Evolutionary conservation across 352 stramenopile genomes (phyloP).

Genomic region (Globisporangium cylindrosporum): DNA sequence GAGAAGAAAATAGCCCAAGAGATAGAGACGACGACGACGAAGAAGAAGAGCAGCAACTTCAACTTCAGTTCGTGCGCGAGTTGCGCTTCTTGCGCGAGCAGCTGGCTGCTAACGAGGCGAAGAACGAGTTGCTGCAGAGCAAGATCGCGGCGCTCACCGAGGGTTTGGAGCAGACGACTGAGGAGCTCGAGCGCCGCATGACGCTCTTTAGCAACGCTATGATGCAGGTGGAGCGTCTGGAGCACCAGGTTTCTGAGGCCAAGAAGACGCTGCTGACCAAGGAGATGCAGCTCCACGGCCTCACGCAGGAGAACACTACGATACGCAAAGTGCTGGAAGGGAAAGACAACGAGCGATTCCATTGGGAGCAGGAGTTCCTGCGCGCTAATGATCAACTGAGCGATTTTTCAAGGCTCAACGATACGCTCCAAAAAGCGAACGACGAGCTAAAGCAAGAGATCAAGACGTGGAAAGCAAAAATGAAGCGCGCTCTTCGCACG

Average conservation of each 20-base stretch:
- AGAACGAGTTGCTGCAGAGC: conserved; percentile 32
- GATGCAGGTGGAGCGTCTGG: conserved; percentile 36
- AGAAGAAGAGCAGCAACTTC: conserved; percentile 23
- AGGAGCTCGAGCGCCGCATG: conserved; percentile 53
- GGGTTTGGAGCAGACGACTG: conserved; percentile 50
- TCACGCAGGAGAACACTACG: conserved; percentile 30
- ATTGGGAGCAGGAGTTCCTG: conserved; percentile 53
- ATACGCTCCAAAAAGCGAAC: conserved; percentile 15
- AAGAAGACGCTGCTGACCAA: conserved; percentile 51
- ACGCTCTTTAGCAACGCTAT: conserved; percentile 47
- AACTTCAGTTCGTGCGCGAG: conserved; percentile 35
- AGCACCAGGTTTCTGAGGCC: conserved; percentile 37
- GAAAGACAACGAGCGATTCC: conserved; percentile 40
- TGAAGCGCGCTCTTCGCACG: conserved; percentile 28
- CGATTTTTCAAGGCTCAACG: conserved; percentile 17
- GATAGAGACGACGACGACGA: conserved; percentile 10
- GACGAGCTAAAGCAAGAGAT: conserved; percentile 29
- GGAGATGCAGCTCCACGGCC: conserved; percentile 62
- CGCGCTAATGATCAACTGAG: conserved; percentile 28
- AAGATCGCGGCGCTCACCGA: conserved; percentile 38
- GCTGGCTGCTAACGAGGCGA: conserved; percentile 31
- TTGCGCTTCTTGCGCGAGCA: conserved; percentile 30
- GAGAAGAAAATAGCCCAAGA: neutral
- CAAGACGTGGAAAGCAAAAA: conserved; percentile 42
- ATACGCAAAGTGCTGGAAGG: conserved; percentile 29